Percentiles rank a stretch among this genome's conserved stretches.
These are phyloP conservation scores for Clarireedia hainanense DNA, from an alignment of 2,329 filamentous ascomycete genomes.

Conservation along the genomic window DNA sequence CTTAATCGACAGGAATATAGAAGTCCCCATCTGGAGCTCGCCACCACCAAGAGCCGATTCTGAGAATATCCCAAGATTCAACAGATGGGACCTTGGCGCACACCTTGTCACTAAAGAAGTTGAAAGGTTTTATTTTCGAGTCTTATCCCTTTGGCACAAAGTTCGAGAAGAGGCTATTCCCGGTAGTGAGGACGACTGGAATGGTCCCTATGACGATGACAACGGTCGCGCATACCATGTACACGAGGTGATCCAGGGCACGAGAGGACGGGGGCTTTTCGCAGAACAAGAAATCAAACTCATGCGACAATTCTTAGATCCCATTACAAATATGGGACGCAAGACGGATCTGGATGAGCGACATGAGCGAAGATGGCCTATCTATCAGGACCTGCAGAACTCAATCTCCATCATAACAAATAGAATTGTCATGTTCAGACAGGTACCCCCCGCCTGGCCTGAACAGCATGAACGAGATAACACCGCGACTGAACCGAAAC, in stretches of 20 bases:
- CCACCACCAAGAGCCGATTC: not conserved
- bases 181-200: slow-evolving; percentile 3
- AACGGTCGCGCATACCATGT: slow-evolving; percentile 5
- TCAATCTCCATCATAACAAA: slow-evolving; percentile 2
- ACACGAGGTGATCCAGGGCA: slow-evolving; percentile 1
- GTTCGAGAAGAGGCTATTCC: not conserved
- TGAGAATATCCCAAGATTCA: not conserved
- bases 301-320: slow-evolving; percentile 1
- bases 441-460: slow-evolving; percentile 5
- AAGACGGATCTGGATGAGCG: slow-evolving; percentile 4
- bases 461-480: slow-evolving; percentile 9
- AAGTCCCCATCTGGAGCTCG: not conserved
- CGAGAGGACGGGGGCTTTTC: not conserved
- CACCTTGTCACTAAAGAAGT: slow-evolving; percentile 1
- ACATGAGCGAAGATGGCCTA: slow-evolving; percentile 1
- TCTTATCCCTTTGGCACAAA: not conserved
- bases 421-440: not conserved
- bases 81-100: slow-evolving; percentile 2
- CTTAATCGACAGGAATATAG: not conserved
- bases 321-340: not conserved
- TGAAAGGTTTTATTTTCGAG: not conserved
- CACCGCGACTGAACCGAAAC: not conserved
- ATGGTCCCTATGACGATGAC: slow-evolving; percentile 6
- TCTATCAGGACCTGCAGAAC: not conserved
- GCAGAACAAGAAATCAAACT: not conserved